Conservation (phyloP, 31 red algal species). For the Porphyra umbilicalis region DNA sequence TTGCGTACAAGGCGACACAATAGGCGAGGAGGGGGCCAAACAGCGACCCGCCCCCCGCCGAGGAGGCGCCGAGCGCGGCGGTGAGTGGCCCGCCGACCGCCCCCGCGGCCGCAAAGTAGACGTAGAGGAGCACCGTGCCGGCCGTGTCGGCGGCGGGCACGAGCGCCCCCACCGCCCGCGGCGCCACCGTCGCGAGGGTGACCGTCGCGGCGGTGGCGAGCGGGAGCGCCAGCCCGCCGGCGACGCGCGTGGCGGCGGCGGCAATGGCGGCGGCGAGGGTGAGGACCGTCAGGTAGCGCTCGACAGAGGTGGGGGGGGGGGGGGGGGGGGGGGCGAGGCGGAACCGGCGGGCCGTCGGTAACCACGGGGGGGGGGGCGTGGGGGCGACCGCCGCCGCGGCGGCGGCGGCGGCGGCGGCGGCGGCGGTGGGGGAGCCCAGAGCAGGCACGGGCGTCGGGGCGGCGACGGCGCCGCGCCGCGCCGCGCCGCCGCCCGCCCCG, state of each 20-base stretch:
- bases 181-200: neutral
- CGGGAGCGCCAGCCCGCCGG: slow-evolving; percentile 1
- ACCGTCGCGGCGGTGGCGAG: neutral
- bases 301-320: neutral
- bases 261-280: neutral
- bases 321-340: neutral
- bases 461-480: neutral
- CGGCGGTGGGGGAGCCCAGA: neutral
- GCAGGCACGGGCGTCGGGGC: neutral
- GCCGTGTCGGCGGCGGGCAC: neutral
- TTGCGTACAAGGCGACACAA: neutral
- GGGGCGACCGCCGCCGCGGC: neutral
- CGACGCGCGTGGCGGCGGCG: neutral
- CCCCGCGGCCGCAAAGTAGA: slow-evolving; percentile 20
- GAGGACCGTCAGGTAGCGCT: neutral
- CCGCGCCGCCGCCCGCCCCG: neutral
- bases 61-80: neutral
- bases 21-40: slow-evolving; percentile 1
- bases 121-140: slow-evolving; percentile 11
- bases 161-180: neutral
- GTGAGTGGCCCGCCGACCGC: slow-evolving; percentile 1
- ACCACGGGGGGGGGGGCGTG: too few relatives aligned
- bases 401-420: neutral
- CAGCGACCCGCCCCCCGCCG: neutral
- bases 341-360: too few relatives aligned